Conservation (phyloP, 2,329 filamentous ascomycete genomes). For the Escovopsis weberi region DNA sequence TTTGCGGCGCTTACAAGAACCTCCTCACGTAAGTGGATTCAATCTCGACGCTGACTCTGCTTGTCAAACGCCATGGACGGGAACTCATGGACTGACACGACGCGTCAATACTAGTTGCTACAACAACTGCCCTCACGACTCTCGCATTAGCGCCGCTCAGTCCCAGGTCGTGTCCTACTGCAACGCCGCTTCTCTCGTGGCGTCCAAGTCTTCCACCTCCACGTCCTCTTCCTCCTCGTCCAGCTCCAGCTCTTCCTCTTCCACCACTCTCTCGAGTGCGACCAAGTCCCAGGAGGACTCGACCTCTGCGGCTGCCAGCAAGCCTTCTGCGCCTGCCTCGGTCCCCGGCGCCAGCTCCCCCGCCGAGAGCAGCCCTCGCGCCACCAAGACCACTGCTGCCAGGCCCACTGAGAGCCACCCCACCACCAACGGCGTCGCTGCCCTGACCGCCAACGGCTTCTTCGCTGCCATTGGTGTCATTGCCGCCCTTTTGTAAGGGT, state of each 20-base stretch:
- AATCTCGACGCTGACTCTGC: neutral
- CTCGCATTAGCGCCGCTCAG: constrained; percentile 18
- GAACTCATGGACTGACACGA: constrained; percentile 4
- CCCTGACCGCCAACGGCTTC: constrained; percentile 17
- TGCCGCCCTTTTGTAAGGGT: constrained; percentile 20
- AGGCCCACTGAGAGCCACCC: constrained; percentile 1
- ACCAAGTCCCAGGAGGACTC: no score
- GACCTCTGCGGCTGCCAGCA: no score
- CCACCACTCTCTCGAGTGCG: neutral
- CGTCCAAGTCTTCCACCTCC: constrained; percentile 17
- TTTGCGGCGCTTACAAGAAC: constrained; percentile 28
- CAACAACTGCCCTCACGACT: constrained; percentile 41
- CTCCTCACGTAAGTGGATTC: constrained; percentile 31
- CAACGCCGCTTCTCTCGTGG: constrained; percentile 29
- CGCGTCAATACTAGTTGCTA: constrained; percentile 29
- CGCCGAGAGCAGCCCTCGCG: constrained; percentile 8
- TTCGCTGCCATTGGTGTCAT: constrained; percentile 24
- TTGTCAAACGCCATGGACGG: neutral
- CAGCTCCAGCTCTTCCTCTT: constrained; percentile 10
- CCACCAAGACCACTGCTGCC: constrained; percentile 13
- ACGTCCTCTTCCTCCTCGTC: constrained; percentile 9
- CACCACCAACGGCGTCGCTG: constrained; percentile 11
- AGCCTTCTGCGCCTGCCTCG: constrained; percentile 8
- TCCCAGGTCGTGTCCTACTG: constrained; percentile 30
- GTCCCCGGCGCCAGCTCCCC: constrained; percentile 9